A percentile compares a stretch with the other conserved stretches of the same genome.
These are phyloP conservation scores for Penicillium crystallinum DNA, from an alignment of 495 filamentous ascomycete species.

Conservation along the genomic window DNA sequence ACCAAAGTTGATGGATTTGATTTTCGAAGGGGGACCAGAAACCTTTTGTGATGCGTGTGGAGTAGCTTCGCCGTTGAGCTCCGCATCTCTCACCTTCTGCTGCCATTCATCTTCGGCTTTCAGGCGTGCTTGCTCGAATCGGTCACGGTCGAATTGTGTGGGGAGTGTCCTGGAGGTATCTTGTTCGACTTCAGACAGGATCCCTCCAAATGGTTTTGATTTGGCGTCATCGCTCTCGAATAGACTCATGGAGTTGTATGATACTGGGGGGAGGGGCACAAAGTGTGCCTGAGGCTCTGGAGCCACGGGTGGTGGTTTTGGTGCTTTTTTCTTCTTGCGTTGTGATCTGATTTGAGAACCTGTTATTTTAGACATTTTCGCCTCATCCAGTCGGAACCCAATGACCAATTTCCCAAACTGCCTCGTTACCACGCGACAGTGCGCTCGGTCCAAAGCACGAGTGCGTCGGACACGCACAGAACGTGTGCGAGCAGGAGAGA, in stretches of 20 bases:
- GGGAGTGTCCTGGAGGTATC: constrained; percentile 88
- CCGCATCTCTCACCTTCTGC: constrained; percentile 46
- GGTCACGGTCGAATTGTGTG: constrained; percentile 66
- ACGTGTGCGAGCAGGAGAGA: constrained; percentile 29
- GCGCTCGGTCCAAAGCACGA: constrained; percentile 31
- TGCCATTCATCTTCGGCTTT: constrained; percentile 92
- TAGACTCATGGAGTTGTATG: constrained; percentile 71
- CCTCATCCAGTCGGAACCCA: constrained; percentile 53
- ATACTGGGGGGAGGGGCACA: constrained; percentile 41
- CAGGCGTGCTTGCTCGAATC: constrained; percentile 82
- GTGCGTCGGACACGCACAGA: constrained; percentile 31
- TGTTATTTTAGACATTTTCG: constrained; percentile 56
- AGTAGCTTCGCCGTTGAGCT: constrained; percentile 43
- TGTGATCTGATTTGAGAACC: constrained; percentile 32
- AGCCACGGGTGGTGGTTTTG: constrained; percentile 27
- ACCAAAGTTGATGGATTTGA: constrained; percentile 97
- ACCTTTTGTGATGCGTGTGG: constrained; percentile 58
- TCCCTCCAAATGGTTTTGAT: constrained; percentile 92
- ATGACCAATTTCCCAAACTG: constrained; percentile 48
- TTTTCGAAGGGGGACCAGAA: constrained; percentile 84
- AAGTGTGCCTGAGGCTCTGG: constrained; percentile 43
- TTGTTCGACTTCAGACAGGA: constrained; percentile 80
- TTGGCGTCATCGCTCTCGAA: constrained; percentile 86
- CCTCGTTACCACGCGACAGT: constrained; percentile 31
- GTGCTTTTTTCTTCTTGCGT: constrained; percentile 33